phyloP scores from a whole-genome alignment of 805 yeast species.

The Zygosaccharomyces rouxii region DNA sequence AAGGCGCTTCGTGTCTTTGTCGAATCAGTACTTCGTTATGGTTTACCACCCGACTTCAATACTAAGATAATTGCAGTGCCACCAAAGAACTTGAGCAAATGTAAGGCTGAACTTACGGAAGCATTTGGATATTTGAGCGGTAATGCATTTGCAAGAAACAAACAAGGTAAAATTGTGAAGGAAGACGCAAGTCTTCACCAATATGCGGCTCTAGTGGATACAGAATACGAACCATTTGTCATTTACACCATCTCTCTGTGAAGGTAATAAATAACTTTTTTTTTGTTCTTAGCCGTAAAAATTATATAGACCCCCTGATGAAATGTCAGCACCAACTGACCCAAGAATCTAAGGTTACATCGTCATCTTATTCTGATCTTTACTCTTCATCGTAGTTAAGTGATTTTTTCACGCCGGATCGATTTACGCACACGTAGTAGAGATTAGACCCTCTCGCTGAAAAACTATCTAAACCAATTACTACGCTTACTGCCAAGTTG shows the following conservation, averaged over 20 bases:
- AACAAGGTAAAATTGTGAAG: slow-evolving; percentile 53
- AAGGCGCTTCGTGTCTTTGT: slow-evolving; percentile 84
- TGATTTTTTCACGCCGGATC: not conserved
- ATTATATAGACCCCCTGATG: slow-evolving; percentile 4
- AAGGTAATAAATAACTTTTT: slow-evolving; percentile 1
- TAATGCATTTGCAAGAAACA: slow-evolving; percentile 69
- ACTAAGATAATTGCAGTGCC: slow-evolving; percentile 46
- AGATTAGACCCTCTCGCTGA: not conserved
- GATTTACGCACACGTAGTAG: slow-evolving; percentile 1
- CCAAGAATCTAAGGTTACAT: too few relatives aligned
- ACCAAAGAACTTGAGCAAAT: slow-evolving; percentile 44
- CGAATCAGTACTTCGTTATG: slow-evolving; percentile 91
- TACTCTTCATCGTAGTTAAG: not conserved
- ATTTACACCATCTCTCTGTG: slow-evolving; percentile 43
- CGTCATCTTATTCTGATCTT: not conserved
- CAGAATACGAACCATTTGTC: slow-evolving; percentile 95
- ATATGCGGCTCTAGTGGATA: slow-evolving; percentile 87
- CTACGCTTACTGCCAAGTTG: not conserved
- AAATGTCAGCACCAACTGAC: too few relatives aligned
- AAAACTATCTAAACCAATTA: not conserved
- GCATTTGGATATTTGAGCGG: slow-evolving; percentile 91
- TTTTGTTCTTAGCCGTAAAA: not conserved
- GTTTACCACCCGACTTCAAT: slow-evolving; percentile 89
- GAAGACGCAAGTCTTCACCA: slow-evolving; percentile 70
- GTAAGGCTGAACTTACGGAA: slow-evolving; percentile 63